Conservation (phyloP, 768 basidiomycete genomes). For the Suillus cothurnatus region DNA sequence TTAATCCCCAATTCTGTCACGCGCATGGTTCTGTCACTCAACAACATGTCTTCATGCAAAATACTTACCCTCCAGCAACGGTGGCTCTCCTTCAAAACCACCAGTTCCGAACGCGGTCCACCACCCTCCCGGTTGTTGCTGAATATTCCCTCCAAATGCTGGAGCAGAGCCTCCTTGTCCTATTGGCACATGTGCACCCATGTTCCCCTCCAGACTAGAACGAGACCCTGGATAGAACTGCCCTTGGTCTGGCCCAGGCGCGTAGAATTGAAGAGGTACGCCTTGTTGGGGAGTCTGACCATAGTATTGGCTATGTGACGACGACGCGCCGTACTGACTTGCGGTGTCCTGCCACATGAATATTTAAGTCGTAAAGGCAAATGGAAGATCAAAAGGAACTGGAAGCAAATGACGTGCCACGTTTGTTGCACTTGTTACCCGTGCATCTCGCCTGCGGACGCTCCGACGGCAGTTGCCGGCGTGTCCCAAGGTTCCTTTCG, state of each 20-base stretch:
- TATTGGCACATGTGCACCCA: conserved; percentile 56
- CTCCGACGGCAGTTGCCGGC: conserved; percentile 29
- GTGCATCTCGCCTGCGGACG: background rate
- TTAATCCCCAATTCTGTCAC: conserved; percentile 92
- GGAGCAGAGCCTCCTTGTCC: conserved; percentile 45
- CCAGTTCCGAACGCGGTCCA: conserved; percentile 97
- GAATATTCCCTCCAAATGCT: conserved; percentile 72
- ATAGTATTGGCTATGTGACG: conserved; percentile 61
- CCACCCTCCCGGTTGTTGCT: conserved; percentile 70
- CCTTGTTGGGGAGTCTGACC: conserved; percentile 47
- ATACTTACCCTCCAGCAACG: conserved; percentile 84
- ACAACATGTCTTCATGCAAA: background rate
- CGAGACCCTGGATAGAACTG: conserved; percentile 71
- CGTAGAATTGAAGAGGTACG: conserved; percentile 76
- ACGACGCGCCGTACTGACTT: conserved; percentile 56
- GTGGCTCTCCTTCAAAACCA: conserved; percentile 94
- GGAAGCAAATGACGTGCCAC: conserved; percentile 3
- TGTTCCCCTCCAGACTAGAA: conserved; percentile 76
- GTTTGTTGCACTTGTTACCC: conserved; percentile 17
- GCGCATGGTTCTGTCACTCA: background rate
- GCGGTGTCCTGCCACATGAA: conserved; percentile 78
- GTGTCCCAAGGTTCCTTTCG: conserved; percentile 9
- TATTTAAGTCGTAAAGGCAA: conserved; percentile 3
- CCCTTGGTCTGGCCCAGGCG: conserved; percentile 58
- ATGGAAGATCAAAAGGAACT: background rate